Evolutionary conservation across 768 basidiomycete species (phyloP), one percentile per base, ranked within the genome.

Genomic region (Boletus subparvulus): DNA sequence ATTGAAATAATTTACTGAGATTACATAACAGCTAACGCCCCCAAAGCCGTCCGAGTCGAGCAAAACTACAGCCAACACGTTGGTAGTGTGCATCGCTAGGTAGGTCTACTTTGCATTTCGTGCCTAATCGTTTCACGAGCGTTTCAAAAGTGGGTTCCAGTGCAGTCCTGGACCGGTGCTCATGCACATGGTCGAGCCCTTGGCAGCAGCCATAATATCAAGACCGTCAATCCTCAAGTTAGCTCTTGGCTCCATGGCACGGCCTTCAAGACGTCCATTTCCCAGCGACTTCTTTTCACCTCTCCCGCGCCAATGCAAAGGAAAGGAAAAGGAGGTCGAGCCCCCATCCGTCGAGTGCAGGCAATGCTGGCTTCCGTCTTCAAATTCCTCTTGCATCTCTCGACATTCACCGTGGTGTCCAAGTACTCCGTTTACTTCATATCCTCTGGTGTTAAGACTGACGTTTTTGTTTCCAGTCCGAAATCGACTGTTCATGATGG

Each of bases 111-210:
- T 32, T 47, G 10, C 40, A 10, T 21, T 28, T 11, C n/a, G 12
- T n/a, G 11, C 41, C 52, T 24, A 2, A 28, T 19, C 14, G 17
- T 26, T 42, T 19, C 16, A 48, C 26, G 16, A 14, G 17, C 21
- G 13, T 26, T n/a, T 39, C 17, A 37, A 28, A 51, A 52, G 47
- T 33, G 43, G 47, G 19, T 42, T 11, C 39, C 11, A 49, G 63
- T 61, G 19, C 17, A 45, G 67, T 47, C 47, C 53, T 40, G 26
- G 41, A 28, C 51, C 62, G 65, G 61, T 70, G 73, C 74, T 72
- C 76, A 87, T 70, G 73, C 74, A 72, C 76, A 87, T 86, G 85
- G 77, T 86, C 65, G 84, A 87, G 77, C 82, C 83, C 65, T 73
- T 87, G 61, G 78, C 80, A 55, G 76, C 80, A 43, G 78, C 79